Conservation (phyloP, 1,284 basidiomycete genomes). For the Ustilago tritici region DNA sequence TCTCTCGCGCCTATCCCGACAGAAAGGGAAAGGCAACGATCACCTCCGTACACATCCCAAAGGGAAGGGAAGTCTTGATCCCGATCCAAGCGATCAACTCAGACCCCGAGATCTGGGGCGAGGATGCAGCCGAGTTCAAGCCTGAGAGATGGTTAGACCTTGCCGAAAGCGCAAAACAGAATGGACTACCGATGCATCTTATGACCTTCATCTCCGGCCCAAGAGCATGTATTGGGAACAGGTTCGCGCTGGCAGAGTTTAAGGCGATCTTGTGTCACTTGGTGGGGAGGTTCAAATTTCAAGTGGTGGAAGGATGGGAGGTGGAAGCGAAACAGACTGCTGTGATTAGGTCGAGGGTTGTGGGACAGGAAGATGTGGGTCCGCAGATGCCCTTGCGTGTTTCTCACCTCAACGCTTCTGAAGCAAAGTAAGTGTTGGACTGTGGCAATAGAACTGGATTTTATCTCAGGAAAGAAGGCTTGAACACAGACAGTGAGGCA, state of each 20-base stretch:
- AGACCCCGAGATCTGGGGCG: constrained; percentile 53
- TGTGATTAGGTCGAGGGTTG: constrained; percentile 38
- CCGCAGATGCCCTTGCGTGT: constrained; percentile 57
- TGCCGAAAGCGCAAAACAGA: constrained; percentile 28
- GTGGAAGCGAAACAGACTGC: constrained; percentile 54
- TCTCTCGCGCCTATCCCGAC: constrained; percentile 51
- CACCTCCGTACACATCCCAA: constrained; percentile 49
- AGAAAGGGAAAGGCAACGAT: constrained; percentile 49
- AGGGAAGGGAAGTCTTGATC: constrained; percentile 53
- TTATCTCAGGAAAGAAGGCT: neutral
- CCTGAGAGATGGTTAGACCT: constrained; percentile 64
- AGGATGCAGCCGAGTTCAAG: constrained; percentile 49
- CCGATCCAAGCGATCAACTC: constrained; percentile 57
- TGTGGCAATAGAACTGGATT: neutral
- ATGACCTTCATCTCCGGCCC: constrained; percentile 64
- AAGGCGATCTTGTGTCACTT: constrained; percentile 60
- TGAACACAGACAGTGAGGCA: neutral
- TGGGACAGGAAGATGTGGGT: constrained; percentile 57
- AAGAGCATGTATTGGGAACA: constrained; percentile 61
- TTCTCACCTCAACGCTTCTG: constrained; percentile 12
- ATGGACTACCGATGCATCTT: constrained; percentile 45
- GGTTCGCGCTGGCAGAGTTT: constrained; percentile 64
- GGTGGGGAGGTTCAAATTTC: constrained; percentile 52
- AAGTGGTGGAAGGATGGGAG: constrained; percentile 50
- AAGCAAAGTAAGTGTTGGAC: neutral